Evolutionary conservation across 2,329 filamentous ascomycete genomes (phyloP), one percentile per base, ranked within the genome.

Genomic region (Penicillium freii): DNA sequence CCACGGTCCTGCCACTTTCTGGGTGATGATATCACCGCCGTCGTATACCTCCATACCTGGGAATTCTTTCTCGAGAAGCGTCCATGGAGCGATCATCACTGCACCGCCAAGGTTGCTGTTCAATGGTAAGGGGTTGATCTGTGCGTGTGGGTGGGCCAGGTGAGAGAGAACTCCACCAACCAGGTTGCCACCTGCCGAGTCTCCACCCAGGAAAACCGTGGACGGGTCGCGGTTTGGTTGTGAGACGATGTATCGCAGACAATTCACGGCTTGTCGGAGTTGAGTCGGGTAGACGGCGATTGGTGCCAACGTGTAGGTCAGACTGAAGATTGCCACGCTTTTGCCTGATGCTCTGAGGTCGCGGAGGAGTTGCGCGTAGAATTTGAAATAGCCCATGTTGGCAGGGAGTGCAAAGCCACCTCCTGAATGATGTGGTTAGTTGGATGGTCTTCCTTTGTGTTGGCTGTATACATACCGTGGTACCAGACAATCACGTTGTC

Each of bases 61-160:
- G 27, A 77, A 77, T 19, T 77, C 69, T 0, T 73, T 75, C n/a
- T 76, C 73, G 59, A 87, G 81, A 1, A 77, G 77, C 1, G 78
- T 75, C 85, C 85, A 88, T 0, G 85, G 85, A 0, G 79, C 81
- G 54, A 87, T 79, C 7, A 86, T 73, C 8, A 86, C 65, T 0
- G 79, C 77, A 4, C 78, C 83, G 2, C 77, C 77, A 17, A 87
- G 71, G 9, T 77, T 78, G 3, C 67, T 67, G 0, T 70, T 64
- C 7, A 84, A 67, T 0, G 67, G 54, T 21, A 86, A 56, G 0
- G 73, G 69, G 0, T 76, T 68, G 42, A 85, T 77, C 1, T 80
- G 74, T 0, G 82, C 77, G 58, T 86, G 84, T 0, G 85, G 83
- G 64, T 87, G 85, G 0, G 74, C 69, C 19, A 76, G 52, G 56